Evolutionary conservation across 2,329 filamentous ascomycete species (phyloP).

Genomic region (Cadophora sp.): DNA sequence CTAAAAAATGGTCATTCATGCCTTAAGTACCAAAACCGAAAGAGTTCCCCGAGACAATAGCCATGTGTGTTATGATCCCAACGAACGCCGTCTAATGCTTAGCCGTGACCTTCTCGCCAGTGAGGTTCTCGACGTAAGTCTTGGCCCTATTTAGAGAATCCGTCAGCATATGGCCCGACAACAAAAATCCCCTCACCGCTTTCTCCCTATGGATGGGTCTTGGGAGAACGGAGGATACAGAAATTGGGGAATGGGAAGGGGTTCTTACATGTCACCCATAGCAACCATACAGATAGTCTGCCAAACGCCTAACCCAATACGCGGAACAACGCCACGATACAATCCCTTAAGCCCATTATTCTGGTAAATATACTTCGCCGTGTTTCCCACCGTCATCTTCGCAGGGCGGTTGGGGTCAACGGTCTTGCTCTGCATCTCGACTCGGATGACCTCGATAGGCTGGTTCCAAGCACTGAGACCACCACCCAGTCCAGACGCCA

Average conservation of each 20-base stretch:
- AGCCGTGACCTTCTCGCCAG: conserved; percentile 67
- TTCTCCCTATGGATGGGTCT: not conserved
- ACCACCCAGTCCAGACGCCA: conserved; percentile 86
- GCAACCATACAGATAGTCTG: conserved; percentile 99
- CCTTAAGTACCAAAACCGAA: conserved; percentile 1
- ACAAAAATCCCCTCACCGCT: not conserved
- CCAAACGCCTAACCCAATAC: conserved; percentile 96
- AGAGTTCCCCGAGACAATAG: conserved; percentile 1
- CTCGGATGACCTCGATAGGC: conserved; percentile 98
- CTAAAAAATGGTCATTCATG: conserved; percentile 15
- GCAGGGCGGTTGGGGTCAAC: conserved; percentile 97
- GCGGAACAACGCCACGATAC: conserved; percentile 93
- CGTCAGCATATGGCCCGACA: conserved; percentile 27
- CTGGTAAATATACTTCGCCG: conserved; percentile 85
- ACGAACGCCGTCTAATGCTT: conserved; percentile 64
- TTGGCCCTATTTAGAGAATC: conserved; percentile 59
- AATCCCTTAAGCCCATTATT: conserved; percentile 89
- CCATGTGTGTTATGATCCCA: conserved; percentile 7
- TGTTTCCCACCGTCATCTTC: conserved; percentile 97
- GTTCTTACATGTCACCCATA: conserved; percentile 89
- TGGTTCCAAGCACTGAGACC: conserved; percentile 98
- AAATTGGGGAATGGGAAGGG: conserved; percentile 20
- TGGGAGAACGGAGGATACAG: not conserved
- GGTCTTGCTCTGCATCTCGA: conserved; percentile 99
- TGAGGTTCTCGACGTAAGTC: conserved; percentile 70